Evolutionary conservation across 2,329 filamentous ascomycete genomes (phyloP), one percentile per base, ranked within the genome.

Genomic region (Alternaria atra): DNA sequence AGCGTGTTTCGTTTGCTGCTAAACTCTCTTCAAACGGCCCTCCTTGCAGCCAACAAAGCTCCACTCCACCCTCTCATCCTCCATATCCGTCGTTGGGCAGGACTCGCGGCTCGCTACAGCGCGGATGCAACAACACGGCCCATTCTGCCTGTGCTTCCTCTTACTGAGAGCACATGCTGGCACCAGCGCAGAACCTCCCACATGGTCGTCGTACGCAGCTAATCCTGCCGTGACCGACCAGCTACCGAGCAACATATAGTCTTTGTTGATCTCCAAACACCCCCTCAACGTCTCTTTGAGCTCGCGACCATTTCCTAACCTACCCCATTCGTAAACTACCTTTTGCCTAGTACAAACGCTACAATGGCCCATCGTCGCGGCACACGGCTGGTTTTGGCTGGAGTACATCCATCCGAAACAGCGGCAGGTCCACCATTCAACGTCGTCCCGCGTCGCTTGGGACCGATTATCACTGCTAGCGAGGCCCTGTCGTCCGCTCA

Each of bases 401-500:
- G 52, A 67, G 25, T 61, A 34, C 55, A 40, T 62, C 67, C 67
- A 60, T 71, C 64, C 66, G 66, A 68, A 70, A 72, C 69, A 68
- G 60, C 64, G 61, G 60, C 59, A 71, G 66, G 66, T 65, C 63
- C 63, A 67, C 69, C 66, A 72, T 62, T 63, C 70, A 76, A 77
- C 73, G 72, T 72, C 71, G 66, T 70, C 66, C 65, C 67, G 68
- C 52, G 60, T 72, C 66, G 65, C 63, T 57, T 67, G 63, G 61
- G 52, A 42, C 58, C 52, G 53, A 54, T 61, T 48, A 58, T 58
- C 39, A 35, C 55, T 62, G 61, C 71, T 69, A 63, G 75, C 73
- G 71, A 60, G 57, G 66, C 74, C 75, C 69, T 74, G 72, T 60
- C 63, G 64, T 63, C 59, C 47, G 60, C 61, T 68, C 68, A 74